These are phyloP conservation scores for Wickerhamomyces alni DNA, from an alignment of 805 yeast genomes.

Conservation along the genomic window DNA sequence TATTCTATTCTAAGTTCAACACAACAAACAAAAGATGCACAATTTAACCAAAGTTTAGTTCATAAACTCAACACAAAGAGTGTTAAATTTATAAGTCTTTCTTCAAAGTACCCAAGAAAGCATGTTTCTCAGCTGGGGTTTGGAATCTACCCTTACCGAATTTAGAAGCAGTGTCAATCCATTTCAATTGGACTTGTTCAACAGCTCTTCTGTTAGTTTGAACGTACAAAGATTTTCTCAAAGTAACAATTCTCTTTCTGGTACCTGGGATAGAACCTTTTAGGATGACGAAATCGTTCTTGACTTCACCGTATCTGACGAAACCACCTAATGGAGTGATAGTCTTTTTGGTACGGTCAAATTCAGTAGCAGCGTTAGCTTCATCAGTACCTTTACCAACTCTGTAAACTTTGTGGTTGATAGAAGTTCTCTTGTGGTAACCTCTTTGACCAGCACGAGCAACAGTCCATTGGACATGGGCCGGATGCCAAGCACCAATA, in stretches of 20 bases:
- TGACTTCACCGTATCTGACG: constrained; percentile 97
- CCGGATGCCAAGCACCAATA: constrained; percentile 99
- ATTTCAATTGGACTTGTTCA: constrained; percentile 94
- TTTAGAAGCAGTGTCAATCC: constrained; percentile 99
- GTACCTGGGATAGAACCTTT: constrained; percentile 99
- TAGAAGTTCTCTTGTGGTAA: constrained; percentile 99
- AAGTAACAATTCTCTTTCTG: constrained; percentile 98
- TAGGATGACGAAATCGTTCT: constrained; percentile 94
- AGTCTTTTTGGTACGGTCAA: constrained; percentile 99
- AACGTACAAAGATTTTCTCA: constrained; percentile 97
- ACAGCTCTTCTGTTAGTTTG: constrained; percentile 97
- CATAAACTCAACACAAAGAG: not conserved
- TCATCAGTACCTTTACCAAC: constrained; percentile 96
- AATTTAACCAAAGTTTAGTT: not conserved
- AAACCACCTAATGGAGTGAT: constrained; percentile 99
- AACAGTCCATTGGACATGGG: constrained; percentile 99
- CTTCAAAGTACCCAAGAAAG: constrained; percentile 99
- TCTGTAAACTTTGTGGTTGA: constrained; percentile 99
- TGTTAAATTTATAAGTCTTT: constrained; percentile 65
- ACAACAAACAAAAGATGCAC: not conserved
- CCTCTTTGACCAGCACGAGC: constrained; percentile 99
- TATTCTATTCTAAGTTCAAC: not conserved
- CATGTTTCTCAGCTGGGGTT: constrained; percentile 99
- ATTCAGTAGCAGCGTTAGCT: constrained; percentile 90
- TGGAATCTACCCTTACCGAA: constrained; percentile 99